phyloP scores from a whole-genome alignment of 257 asterid genomes.

The Rehmannia glutinosa region DNA sequence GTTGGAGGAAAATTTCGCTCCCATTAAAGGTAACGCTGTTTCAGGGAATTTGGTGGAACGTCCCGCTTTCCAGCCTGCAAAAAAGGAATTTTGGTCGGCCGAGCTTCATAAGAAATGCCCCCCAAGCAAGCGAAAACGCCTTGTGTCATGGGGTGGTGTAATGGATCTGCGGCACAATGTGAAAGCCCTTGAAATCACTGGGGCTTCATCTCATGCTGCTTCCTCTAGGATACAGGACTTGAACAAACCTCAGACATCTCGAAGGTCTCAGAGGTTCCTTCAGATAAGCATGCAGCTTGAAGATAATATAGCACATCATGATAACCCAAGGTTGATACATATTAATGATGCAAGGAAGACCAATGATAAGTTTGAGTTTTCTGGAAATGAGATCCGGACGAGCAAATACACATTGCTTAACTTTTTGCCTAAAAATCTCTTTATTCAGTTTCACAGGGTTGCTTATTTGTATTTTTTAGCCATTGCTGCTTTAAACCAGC shows the following conservation, averaged over 20 bases:
- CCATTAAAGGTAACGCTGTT: slow-evolving; percentile 21
- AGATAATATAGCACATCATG: slow-evolving; percentile 49
- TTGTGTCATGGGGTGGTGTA: slow-evolving; percentile 91
- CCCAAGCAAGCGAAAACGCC: slow-evolving; percentile 50
- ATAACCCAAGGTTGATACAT: slow-evolving; percentile 78
- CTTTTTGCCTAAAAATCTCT: slow-evolving; percentile 91
- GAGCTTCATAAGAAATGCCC: slow-evolving; percentile 45
- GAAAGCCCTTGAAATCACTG: slow-evolving; percentile 54
- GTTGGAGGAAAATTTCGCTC: slow-evolving; percentile 17
- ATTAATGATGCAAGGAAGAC: slow-evolving; percentile 81
- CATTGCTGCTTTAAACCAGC: slow-evolving; percentile 94
- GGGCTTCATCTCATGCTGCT: slow-evolving; percentile 27
- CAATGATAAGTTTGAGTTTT: slow-evolving; percentile 53
- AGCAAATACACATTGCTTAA: slow-evolving; percentile 84
- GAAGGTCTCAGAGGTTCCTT: slow-evolving; percentile 54
- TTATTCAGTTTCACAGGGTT: slow-evolving; percentile 91
- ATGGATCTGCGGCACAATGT: slow-evolving; percentile 48
- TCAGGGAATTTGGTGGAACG: slow-evolving; percentile 15
- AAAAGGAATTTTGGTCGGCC: slow-evolving; percentile 38
- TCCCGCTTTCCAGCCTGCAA: slow-evolving; percentile 16
- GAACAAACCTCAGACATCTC: slow-evolving; percentile 33
- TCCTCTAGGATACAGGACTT: slow-evolving; percentile 40
- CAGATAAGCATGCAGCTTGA: slow-evolving; percentile 84
- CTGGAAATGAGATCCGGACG: slow-evolving; percentile 93
- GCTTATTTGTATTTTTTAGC: slow-evolving; percentile 95